Conservation (phyloP, 495 filamentous ascomycete species). For the Hypoxylon crocopeplum region DNA sequence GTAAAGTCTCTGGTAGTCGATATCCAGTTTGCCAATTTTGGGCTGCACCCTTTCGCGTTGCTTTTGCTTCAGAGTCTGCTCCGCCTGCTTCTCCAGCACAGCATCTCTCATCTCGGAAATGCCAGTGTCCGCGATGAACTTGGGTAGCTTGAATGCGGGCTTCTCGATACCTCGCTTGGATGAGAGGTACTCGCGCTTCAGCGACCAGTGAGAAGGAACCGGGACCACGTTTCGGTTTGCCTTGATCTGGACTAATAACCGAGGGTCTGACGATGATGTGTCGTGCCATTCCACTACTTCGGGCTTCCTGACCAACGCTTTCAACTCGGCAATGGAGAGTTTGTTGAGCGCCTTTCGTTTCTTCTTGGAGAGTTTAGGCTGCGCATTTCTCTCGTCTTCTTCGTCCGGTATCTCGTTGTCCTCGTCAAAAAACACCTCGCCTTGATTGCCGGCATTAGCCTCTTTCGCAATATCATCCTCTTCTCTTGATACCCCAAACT, state of each 20-base stretch:
- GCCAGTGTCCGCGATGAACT: conserved; percentile 97
- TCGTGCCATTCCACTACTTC: conserved; percentile 98
- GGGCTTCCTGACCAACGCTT: conserved; percentile 87
- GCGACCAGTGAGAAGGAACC: conserved; percentile 89
- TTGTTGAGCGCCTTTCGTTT: conserved; percentile 89
- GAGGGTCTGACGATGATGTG: conserved; percentile 88
- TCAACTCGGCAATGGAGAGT: conserved; percentile 92
- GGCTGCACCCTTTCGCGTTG: conserved; percentile 93
- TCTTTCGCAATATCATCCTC: conserved; percentile 63
- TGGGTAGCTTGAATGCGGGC: conserved; percentile 86
- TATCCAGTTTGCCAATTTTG: conserved; percentile 97
- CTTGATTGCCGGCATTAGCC: conserved; percentile 77
- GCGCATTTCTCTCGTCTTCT: conserved; percentile 73
- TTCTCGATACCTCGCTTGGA: conserved; percentile 97
- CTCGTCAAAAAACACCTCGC: conserved; percentile 84
- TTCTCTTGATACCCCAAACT: conserved; percentile 66
- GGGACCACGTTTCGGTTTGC: conserved; percentile 94
- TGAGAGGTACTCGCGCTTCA: conserved; percentile 96
- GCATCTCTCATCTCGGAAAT: conserved; percentile 98
- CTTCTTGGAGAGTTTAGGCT: conserved; percentile 85
- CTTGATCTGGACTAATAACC: conserved; percentile 91
- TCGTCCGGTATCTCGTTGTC: conserved; percentile 89
- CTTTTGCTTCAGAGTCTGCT: conserved; percentile 90
- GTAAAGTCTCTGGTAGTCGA: conserved; percentile 97
- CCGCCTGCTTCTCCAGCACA: conserved; percentile 91